Percentiles rank a stretch among this genome's conserved stretches.
phyloP scores from a whole-genome alignment of 129 eudicot species.

The Cynara cardunculus region DNA sequence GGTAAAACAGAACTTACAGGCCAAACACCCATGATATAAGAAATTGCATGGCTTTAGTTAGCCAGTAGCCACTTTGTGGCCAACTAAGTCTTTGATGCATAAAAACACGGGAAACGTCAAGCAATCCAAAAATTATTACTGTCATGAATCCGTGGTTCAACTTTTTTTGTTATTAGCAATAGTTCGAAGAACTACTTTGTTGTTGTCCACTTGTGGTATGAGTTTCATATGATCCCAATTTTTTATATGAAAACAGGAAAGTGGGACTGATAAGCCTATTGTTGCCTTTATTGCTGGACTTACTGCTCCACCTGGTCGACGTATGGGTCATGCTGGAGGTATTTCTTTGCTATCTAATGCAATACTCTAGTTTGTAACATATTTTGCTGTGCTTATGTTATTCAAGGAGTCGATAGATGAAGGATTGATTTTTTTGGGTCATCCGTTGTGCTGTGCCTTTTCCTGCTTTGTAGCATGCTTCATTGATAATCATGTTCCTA shows the following conservation, averaged over 20 bases:
- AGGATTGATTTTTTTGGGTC: not conserved
- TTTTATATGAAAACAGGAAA: conserved; percentile 61
- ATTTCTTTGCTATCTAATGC: not conserved
- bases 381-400: not conserved
- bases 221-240: not conserved
- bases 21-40: not conserved
- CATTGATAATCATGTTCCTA: not conserved
- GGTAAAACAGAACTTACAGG: not conserved
- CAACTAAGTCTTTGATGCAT: not conserved
- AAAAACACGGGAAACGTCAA: not conserved
- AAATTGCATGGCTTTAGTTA: not conserved
- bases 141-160: not conserved
- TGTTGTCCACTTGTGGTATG: not conserved
- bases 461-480: not conserved
- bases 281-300: conserved; percentile 99
- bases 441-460: not conserved
- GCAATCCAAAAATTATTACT: not conserved
- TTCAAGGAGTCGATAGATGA: not conserved
- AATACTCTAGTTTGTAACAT: not conserved
- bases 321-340: conserved; percentile 99
- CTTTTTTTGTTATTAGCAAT: not conserved
- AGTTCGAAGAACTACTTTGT: not conserved
- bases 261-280: conserved; percentile 92
- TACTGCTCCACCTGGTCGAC: conserved; percentile 99
- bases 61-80: too few species aligned